These are phyloP conservation scores for Melampsora americana DNA, from an alignment of 1,284 basidiomycete genomes.

Conservation along the genomic window DNA sequence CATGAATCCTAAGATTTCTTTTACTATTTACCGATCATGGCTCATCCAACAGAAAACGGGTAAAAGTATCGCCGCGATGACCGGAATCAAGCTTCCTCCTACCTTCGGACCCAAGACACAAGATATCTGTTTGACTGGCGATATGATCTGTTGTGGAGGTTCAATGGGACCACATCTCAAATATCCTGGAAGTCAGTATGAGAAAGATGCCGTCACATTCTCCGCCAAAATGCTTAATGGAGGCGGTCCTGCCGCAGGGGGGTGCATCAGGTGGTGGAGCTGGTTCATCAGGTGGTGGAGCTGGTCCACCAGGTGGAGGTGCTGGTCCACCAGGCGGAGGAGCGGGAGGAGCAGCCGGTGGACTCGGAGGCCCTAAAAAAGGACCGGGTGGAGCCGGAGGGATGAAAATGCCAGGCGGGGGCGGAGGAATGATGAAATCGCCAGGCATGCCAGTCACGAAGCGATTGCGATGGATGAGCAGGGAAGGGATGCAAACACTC, in stretches of 20 bases:
- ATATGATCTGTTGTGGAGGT: constrained; percentile 11
- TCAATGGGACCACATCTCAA: not conserved
- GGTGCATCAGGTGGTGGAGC: not conserved
- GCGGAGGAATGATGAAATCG: too few species aligned
- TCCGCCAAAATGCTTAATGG: not conserved
- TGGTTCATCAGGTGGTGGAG: not conserved
- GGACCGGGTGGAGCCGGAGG: too few species aligned
- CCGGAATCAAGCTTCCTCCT: constrained; percentile 4
- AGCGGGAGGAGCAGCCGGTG: too few species aligned
- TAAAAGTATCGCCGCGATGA: constrained; percentile 17
- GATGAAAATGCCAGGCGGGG: too few species aligned
- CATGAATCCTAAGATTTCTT: not conserved
- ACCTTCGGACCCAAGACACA: not conserved
- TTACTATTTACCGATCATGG: not conserved
- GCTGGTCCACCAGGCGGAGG: too few species aligned
- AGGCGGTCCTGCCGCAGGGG: not conserved
- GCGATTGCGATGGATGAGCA: too few species aligned
- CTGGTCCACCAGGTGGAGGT: not conserved
- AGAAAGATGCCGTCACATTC: not conserved
- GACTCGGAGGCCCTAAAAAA: too few species aligned
- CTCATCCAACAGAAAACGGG: constrained; percentile 16
- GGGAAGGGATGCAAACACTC: too few species aligned
- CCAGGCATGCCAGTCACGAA: too few species aligned
- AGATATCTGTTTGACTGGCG: constrained; percentile 9
- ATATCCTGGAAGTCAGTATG: not conserved